These are phyloP conservation scores for Fusarium lateritium DNA, from an alignment of 2,329 filamentous ascomycete species.

Conservation along the genomic window DNA sequence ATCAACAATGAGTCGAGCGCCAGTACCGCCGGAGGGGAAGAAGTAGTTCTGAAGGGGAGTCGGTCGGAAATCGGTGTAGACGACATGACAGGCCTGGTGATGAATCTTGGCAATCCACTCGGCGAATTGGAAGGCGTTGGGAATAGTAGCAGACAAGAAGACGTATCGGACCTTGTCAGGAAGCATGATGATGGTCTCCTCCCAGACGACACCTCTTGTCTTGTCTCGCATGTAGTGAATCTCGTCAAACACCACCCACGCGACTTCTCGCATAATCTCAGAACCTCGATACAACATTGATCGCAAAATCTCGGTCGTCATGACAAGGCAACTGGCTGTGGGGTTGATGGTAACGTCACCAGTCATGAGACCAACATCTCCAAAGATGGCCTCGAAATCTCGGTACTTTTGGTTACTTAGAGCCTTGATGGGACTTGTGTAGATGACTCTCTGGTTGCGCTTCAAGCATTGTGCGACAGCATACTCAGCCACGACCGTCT, in stretches of 20 bases:
- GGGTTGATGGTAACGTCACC: slow-evolving; percentile 99
- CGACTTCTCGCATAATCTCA: slow-evolving; percentile 99
- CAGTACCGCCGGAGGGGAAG: slow-evolving; percentile 92
- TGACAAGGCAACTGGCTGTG: slow-evolving; percentile 96
- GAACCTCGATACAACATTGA: slow-evolving; percentile 99
- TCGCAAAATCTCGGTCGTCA: slow-evolving; percentile 99
- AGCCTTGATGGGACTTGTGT: slow-evolving; percentile 99
- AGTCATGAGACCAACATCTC: slow-evolving; percentile 97
- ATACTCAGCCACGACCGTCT: slow-evolving; percentile 98
- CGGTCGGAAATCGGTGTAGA: slow-evolving; percentile 98
- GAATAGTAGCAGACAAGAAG: slow-evolving; percentile 97
- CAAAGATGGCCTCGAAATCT: slow-evolving; percentile 96
- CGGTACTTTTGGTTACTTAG: slow-evolving; percentile 98
- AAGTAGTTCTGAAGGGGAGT: slow-evolving; percentile 98
- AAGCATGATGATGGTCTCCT: slow-evolving; percentile 97
- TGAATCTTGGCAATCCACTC: slow-evolving; percentile 99
- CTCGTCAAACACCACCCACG: slow-evolving; percentile 98
- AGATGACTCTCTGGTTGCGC: slow-evolving; percentile 98
- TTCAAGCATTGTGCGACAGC: slow-evolving; percentile 97
- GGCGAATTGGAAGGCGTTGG: slow-evolving; percentile 98
- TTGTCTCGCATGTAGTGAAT: slow-evolving; percentile 99
- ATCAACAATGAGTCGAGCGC: slow-evolving; percentile 94
- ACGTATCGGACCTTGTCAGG: slow-evolving; percentile 99
- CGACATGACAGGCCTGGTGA: slow-evolving; percentile 96
- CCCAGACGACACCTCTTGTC: slow-evolving; percentile 95